Evolutionary conservation across 495 filamentous ascomycete genomes (phyloP).

Genomic region (Pseudoneurospora amorphoporcata): DNA sequence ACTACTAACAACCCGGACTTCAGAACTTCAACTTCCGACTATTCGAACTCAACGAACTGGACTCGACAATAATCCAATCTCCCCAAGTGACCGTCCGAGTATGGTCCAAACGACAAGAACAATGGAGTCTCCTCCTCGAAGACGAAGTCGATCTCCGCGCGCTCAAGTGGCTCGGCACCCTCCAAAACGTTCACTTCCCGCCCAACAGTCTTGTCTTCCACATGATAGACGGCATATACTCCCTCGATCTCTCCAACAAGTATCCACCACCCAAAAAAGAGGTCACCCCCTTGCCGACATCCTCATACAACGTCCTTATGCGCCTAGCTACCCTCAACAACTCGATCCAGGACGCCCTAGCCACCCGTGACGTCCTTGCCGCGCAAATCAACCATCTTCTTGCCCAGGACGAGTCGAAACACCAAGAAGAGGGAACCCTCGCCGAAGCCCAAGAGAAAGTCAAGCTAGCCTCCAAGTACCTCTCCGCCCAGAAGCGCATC

Average conservation of each 20-base stretch:
- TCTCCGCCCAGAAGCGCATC: slow-evolving; percentile 51
- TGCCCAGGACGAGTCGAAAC: slow-evolving; percentile 33
- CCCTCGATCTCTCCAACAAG: slow-evolving; percentile 40
- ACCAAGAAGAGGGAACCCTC: slow-evolving; percentile 20
- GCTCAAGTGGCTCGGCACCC: slow-evolving; percentile 70
- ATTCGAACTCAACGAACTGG: slow-evolving; percentile 67
- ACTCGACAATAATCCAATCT: slow-evolving; percentile 52
- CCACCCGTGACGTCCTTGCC: slow-evolving; percentile 63
- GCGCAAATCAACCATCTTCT: slow-evolving; percentile 69
- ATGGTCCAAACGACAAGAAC: slow-evolving; percentile 58
- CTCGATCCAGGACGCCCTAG: slow-evolving; percentile 83
- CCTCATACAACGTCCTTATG: slow-evolving; percentile 88
- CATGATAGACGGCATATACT: slow-evolving; percentile 83
- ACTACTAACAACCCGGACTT: neutral
- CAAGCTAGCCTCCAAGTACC: slow-evolving; percentile 45
- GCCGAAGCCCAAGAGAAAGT: slow-evolving; percentile 56
- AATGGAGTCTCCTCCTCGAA: slow-evolving; percentile 61
- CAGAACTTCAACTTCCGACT: slow-evolving; percentile 80
- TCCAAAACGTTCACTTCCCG: slow-evolving; percentile 73
- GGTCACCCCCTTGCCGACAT: slow-evolving; percentile 40
- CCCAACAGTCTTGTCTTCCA: slow-evolving; percentile 81
- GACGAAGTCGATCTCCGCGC: slow-evolving; percentile 57
- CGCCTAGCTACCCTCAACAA: slow-evolving; percentile 79
- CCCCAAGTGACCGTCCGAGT: slow-evolving; percentile 58
- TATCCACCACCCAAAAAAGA: slow-evolving; percentile 35